Evolutionary conservation across 495 filamentous ascomycete species (phyloP).

Genomic region (Pyrenula massariospora): DNA sequence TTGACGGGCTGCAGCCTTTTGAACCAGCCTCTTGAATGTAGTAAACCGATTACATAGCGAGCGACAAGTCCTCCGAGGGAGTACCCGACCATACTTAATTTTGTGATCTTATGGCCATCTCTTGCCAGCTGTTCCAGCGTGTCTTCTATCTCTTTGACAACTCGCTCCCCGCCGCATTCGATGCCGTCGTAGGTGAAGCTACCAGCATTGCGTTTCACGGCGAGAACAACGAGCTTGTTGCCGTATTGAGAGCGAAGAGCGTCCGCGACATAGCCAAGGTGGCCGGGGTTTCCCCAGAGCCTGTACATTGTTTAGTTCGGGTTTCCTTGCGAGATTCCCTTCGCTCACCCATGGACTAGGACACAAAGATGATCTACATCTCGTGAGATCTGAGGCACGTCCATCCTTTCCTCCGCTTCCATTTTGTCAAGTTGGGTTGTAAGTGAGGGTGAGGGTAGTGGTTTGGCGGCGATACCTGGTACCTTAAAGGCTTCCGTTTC

Average conservation of each 20-base stretch:
- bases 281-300: conserved; percentile 84
- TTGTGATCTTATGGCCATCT: conserved; percentile 59
- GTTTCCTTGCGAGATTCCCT: background rate
- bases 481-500: background rate
- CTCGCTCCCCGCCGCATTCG: conserved; percentile 78
- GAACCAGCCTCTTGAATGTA: conserved; percentile 68
- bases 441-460: conserved; percentile 16
- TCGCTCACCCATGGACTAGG: conserved; percentile 80
- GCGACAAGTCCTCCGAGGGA: conserved; percentile 80
- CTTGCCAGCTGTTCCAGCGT: conserved; percentile 52
- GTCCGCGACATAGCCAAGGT: conserved; percentile 61
- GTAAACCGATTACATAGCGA: conserved; percentile 75
- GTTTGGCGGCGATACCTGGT: conserved; percentile 3
- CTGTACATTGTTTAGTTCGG: conserved; percentile 24
- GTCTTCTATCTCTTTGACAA: conserved; percentile 80
- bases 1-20: conserved; percentile 75
- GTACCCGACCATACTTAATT: conserved; percentile 81
- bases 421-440: conserved; percentile 9
- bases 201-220: conserved; percentile 68
- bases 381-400: conserved; percentile 14
- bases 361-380: conserved; percentile 70
- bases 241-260: conserved; percentile 54
- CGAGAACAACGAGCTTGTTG: conserved; percentile 58
- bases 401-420: conserved; percentile 25
- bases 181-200: conserved; percentile 91